These are phyloP conservation scores for Coemansia sp. DNA, from an alignment of 192 early-diverging fungal species.

Conservation along the genomic window DNA sequence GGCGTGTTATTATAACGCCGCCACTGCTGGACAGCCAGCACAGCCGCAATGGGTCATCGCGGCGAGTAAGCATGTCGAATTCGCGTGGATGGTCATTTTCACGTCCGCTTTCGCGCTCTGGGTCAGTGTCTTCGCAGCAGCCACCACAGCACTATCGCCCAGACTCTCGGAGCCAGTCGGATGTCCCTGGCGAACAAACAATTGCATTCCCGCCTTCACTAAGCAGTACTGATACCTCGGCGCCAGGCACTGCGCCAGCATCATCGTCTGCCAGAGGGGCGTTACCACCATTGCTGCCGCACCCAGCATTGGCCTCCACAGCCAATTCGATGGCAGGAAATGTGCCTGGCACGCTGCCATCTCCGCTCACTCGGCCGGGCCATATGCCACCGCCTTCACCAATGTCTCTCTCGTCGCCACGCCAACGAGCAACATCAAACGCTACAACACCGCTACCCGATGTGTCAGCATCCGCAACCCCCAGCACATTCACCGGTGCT, in stretches of 20 bases:
- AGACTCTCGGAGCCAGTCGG: background rate
- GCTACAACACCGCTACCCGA: constrained; percentile 25
- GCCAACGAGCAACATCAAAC: constrained; percentile 16
- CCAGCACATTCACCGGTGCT: constrained; percentile 16
- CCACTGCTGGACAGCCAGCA: constrained; percentile 34
- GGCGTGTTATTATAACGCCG: constrained; percentile 47
- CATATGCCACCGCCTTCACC: constrained; percentile 38
- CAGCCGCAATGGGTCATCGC: constrained; percentile 25
- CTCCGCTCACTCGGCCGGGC: constrained; percentile 11
- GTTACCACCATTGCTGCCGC: background rate
- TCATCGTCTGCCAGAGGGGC: background rate
- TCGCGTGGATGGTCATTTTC: constrained; percentile 46
- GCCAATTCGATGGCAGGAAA: constrained; percentile 1
- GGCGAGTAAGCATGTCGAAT: constrained; percentile 45
- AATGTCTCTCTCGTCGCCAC: constrained; percentile 31
- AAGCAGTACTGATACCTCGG: background rate
- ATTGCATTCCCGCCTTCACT: constrained; percentile 4
- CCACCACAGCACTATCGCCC: constrained; percentile 28
- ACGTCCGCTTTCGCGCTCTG: constrained; percentile 32
- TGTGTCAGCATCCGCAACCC: constrained; percentile 19
- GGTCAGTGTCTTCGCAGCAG: constrained; percentile 1
- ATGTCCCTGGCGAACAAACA: constrained; percentile 2
- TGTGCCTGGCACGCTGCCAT: constrained; percentile 8
- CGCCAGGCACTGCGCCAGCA: background rate
- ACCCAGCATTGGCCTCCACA: background rate